Base-by-base conservation (phyloP, 1,284 basidiomycete genomes). In the Malassezia pachydermatis region DNA sequence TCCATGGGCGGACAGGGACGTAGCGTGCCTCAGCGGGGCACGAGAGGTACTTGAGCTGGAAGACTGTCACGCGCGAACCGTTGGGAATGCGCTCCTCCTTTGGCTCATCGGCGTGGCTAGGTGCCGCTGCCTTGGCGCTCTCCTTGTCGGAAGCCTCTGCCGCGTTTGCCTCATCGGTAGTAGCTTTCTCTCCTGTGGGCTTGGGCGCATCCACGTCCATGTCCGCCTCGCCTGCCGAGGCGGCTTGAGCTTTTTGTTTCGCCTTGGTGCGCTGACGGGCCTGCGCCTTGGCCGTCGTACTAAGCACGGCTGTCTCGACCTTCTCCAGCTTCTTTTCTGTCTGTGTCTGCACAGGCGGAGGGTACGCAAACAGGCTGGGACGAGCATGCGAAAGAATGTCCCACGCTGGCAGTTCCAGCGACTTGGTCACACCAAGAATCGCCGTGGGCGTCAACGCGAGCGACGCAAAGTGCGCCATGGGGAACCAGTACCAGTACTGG, bases 21-120 rank as follows among this genome's bases (percentile, higher is more conserved):
- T 88, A 96, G 45, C 88, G 80, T 16, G 81, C 77, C 9, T 84
- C 81, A 1, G 76, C 47, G 0, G 88, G 82, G 79, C 95, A 94
- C 36, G 79, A 78, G 65, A 98, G 80, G 73, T 85, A 82, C 17
- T 81, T 77, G 27, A 94, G 76, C 73, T 99, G 94, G 0, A 83
- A 81, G 14, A 92, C 88, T 1, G 86, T 89, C 16, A 96, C 88
- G 43, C 94, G 83, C 11, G 89, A 86, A 67, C 95, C 84, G 76
- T 99, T 99, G 24, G 80, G 75, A 14, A 90, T 75, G 50, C 76
- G 79, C 73, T 92, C 87, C 11, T 78, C 84, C 2, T 78, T 75
- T 0, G 86, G 81, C 66, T 96, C 90, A 16, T 58, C 58, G 70
- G 83, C 84, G n/a, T n/a, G n/a, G n/a, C n/a, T n/a, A n/a, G n/a